phyloP scores from a whole-genome alignment of 2,329 filamentous ascomycete species.

The Alternaria hordeiaustralica region DNA sequence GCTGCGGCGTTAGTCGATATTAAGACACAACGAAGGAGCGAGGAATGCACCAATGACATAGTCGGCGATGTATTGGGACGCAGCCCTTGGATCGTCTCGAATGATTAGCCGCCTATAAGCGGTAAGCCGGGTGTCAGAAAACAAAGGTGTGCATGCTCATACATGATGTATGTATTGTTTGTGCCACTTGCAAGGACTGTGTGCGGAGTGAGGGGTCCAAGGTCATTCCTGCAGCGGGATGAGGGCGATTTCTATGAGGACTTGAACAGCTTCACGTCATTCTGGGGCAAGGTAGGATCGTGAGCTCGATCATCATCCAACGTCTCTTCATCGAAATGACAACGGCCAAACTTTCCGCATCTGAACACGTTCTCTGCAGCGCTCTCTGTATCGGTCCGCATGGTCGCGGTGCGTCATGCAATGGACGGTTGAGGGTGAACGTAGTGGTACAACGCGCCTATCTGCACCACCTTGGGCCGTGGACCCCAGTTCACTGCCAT shows the following conservation, averaged over 20 bases:
- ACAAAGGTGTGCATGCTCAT: constrained; percentile 33
- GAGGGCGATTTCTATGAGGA: constrained; percentile 25
- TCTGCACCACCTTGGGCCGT: constrained; percentile 19
- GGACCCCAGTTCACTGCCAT: constrained; percentile 21
- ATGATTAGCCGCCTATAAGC: constrained; percentile 79
- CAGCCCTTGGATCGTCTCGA: constrained; percentile 71
- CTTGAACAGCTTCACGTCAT: constrained; percentile 28
- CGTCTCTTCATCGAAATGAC: constrained; percentile 32
- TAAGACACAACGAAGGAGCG: constrained; percentile 26
- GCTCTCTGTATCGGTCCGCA: constrained; percentile 2
- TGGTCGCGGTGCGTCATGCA: constrained; percentile 28
- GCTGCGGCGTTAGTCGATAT: constrained; percentile 32
- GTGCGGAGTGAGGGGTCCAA: constrained; percentile 1
- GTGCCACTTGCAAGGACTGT: constrained; percentile 3
- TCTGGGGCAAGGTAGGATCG: constrained; percentile 14
- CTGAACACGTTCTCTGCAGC: constrained; percentile 16
- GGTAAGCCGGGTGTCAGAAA: constrained; percentile 34
- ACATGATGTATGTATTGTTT: constrained; percentile 33
- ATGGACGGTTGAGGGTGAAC: constrained; percentile 35
- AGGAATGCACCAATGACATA: constrained; percentile 71
- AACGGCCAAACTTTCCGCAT: constrained; percentile 29
- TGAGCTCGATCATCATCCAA: constrained; percentile 26
- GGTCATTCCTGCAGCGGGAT: constrained; percentile 3
- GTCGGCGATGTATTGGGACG: constrained; percentile 78
- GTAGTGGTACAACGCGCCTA: constrained; percentile 42